Evolutionary conservation across 2,329 filamentous ascomycete genomes (phyloP), one percentile per base, ranked within the genome.

Genomic region (Pyrenophora seminiperda): DNA sequence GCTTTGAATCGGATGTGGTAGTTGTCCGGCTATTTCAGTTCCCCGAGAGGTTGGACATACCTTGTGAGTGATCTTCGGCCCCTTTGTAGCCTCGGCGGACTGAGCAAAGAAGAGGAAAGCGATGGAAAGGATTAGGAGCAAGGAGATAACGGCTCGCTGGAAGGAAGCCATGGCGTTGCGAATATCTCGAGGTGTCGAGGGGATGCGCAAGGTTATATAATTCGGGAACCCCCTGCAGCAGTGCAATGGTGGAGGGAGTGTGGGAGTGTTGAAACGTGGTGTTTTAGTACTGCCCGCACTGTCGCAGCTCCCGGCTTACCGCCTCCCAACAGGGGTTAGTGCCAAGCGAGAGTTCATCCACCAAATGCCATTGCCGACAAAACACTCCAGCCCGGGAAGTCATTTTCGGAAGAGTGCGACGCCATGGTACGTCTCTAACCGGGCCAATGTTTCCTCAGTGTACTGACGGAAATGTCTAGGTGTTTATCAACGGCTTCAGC

Each of bases 21-120:
- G n/a, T n/a, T n/a, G n/a, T n/a, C n/a, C n/a, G n/a, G n/a, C n/a
- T n/a, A n/a, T n/a, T n/a, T n/a, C n/a, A n/a, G n/a, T n/a, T n/a
- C n/a, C n/a, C n/a, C n/a, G n/a, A n/a, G n/a, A n/a, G n/a, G n/a
- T 37, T 27, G 9, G 10, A 33, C 63, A 51, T 72, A 83, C 91
- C 85, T 96, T 96, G 82, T 90, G 82, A 67, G 92, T 97, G 80
- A 97, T 93, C 85, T 94, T 95, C 58, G 91, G 93, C 38, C 94
- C 93, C 80, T 93, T 72, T 18, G 60, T 46, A 45, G 68, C 68
- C 58, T 71, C 66, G 13, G 66, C 50, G 33, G 57, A 41, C 65
- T 72, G 68, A 22, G 67, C 66, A 55, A 71, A 70, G 66, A 69
- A 67, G 61, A 66, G 63, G 48, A 72, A 68, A 42, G 71, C 64